Base-by-base conservation (phyloP, 83 land plant genomes). In the Larix sibirica region DNA sequence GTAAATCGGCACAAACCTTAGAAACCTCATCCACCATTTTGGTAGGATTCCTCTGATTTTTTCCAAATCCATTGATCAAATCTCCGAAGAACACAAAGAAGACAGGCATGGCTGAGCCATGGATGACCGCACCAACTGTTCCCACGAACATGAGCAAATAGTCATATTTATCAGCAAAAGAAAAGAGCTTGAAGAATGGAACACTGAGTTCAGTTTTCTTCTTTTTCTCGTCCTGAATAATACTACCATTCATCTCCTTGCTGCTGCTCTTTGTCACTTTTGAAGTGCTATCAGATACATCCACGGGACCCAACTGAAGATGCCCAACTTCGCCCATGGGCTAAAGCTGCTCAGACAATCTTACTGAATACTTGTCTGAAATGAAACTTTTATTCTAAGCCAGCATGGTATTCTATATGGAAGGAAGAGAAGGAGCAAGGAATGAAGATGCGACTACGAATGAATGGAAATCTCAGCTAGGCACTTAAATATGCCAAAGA, bases 31-130 rank as follows among this genome's bases (percentile, higher is more conserved):
- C 84, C 28, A 92, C 92, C 93, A 92, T 90, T 60, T 85, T 85
- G 20, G 24, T 17, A 54, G 95, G 88, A 83, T 92, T 83, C 14
- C 64, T 18, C 83, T 92, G 94, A 83, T 95, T 95, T 61, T 92
- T 88, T 4, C 98, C 98, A 75, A 95, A 95, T 18, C 94, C 95
- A 81, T 95, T 94, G 66, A 95, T 90, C 83, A 95, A 86, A 47
- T 92, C 83, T 14, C 98, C 98, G 77, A 94, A 94, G 54, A 95
- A 81, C 16, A 92, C 82, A 81, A 95, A 95, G 83, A 93, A 95
- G 24, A 90, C 90, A n/a, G 97, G 97, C 92, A 95, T 93, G 62
- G 97, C 88, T 31, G 95, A 87, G 78, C 97, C 97, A 70, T 95
- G 97, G 16, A 93, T 63, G 38, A 95, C 66, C 7, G 96, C 95